Conservation (phyloP, 176 grass and related monocot genomes). For the Avena eriantha region DNA sequence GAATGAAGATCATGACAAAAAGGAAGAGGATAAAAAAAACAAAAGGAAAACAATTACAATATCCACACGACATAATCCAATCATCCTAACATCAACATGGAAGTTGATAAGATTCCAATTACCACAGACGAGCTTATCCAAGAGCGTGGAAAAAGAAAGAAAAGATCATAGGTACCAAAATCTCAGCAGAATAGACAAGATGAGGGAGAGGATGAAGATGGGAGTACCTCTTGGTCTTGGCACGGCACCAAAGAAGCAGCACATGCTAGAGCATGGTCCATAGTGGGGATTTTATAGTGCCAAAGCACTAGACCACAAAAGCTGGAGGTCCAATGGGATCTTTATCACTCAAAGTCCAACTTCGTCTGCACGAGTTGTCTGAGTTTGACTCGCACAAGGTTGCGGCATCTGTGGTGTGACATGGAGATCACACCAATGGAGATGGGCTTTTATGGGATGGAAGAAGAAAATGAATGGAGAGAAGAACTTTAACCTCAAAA, state of each 20-base stretch:
- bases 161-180: not conserved
- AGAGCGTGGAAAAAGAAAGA: not conserved
- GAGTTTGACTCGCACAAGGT: conserved; percentile 24
- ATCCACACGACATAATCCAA: not conserved
- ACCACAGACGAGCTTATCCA: not conserved
- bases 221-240: conserved; percentile 40
- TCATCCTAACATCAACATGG: not conserved
- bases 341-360: conserved; percentile 44
- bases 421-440: conserved; percentile 34
- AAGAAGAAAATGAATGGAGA: not conserved
- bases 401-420: conserved; percentile 5
- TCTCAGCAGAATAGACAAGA: not conserved
- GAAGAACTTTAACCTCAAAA: not conserved
- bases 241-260: conserved; percentile 25
- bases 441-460: conserved; percentile 9
- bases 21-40: no score
- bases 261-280: conserved; percentile 43
- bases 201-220: not conserved
- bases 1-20: not conserved
- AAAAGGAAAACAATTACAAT: no score
- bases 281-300: conserved; percentile 42
- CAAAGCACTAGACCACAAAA: not conserved
- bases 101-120: not conserved
- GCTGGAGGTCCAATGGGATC: conserved; percentile 4
- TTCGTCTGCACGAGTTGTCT: conserved; percentile 18